Conservation (phyloP, 495 filamentous ascomycete genomes). For the Talaromyces thailandensis region DNA sequence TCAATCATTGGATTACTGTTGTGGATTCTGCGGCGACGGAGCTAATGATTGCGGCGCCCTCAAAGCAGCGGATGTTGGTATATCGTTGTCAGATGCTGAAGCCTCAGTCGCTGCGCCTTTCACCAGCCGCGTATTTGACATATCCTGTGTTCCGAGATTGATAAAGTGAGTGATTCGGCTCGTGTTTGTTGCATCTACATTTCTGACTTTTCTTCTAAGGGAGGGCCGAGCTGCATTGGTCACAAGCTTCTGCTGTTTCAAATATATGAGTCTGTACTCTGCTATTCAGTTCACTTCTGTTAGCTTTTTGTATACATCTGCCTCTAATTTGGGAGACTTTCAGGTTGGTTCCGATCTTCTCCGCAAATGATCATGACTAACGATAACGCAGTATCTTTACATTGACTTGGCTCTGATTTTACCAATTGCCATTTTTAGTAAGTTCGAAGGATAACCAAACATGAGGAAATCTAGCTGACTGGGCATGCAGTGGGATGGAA, state of each 20-base stretch:
- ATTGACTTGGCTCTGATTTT: slow-evolving; percentile 91
- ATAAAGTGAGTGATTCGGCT: slow-evolving; percentile 49
- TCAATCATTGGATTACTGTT: slow-evolving; percentile 92
- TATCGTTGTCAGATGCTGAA: slow-evolving; percentile 95
- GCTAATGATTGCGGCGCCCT: slow-evolving; percentile 97
- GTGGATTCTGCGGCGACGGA: slow-evolving; percentile 95
- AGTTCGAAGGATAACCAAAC: slow-evolving; percentile 15
- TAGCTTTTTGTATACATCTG: slow-evolving; percentile 92
- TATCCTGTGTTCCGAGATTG: slow-evolving; percentile 89
- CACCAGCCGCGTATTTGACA: slow-evolving; percentile 91
- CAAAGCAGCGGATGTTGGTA: slow-evolving; percentile 97
- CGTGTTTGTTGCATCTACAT: neutral
- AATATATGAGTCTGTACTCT: slow-evolving; percentile 98
- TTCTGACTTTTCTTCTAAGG: slow-evolving; percentile 25
- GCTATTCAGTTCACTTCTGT: slow-evolving; percentile 99
- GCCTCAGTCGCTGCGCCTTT: slow-evolving; percentile 97
- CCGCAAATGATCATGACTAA: slow-evolving; percentile 13
- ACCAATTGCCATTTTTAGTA: slow-evolving; percentile 93
- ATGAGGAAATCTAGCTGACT: slow-evolving; percentile 2
- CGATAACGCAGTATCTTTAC: slow-evolving; percentile 60
- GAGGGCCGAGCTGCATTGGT: slow-evolving; percentile 92
- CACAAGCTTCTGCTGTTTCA: slow-evolving; percentile 99
- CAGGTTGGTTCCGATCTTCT: slow-evolving; percentile 43
- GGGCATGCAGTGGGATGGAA: slow-evolving; percentile 76
- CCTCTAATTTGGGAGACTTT: slow-evolving; percentile 94